A percentile compares a stretch with the other conserved stretches of the same genome.
These are phyloP conservation scores for Apophysomyces ossiformis DNA, from an alignment of 371 early-diverging fungal species.

Conservation along the genomic window DNA sequence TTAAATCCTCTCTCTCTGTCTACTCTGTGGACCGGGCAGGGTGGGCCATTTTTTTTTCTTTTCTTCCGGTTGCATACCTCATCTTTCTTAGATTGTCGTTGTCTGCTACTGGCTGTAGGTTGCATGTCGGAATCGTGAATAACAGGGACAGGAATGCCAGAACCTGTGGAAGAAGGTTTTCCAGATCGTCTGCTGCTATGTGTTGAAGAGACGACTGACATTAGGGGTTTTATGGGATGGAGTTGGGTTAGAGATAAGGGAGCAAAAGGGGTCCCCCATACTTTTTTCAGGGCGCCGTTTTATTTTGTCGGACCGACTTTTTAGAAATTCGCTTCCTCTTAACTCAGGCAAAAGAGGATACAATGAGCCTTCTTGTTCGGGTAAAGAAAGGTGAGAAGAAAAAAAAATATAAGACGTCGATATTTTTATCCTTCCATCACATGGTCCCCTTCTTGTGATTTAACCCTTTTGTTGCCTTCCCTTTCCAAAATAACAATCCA, in stretches of 20 bases:
- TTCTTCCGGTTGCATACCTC: constrained; percentile 29
- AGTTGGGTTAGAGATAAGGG: constrained; percentile 2
- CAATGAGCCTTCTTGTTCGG: no score
- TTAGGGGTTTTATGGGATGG: constrained; percentile 7
- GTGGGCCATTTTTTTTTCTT: background rate
- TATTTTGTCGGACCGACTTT: constrained; percentile 8
- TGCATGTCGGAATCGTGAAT: constrained; percentile 27
- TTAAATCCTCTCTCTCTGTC: background rate
- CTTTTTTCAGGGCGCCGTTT: constrained; percentile 7
- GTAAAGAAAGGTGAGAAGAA: background rate
- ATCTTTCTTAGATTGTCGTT: constrained; percentile 49
- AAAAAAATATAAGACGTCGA: constrained; percentile 1
- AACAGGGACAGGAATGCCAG: constrained; percentile 1
- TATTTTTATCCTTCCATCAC: constrained; percentile 9
- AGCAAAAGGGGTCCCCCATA: constrained; percentile 4
- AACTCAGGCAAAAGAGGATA: no score
- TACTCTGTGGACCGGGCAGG: no score
- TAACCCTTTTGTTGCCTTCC: background rate
- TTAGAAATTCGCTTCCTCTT: background rate
- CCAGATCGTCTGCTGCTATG: constrained; percentile 22
- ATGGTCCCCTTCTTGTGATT: constrained; percentile 7
- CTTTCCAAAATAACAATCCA: no score
- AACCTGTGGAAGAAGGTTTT: constrained; percentile 3
- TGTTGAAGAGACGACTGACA: constrained; percentile 34
- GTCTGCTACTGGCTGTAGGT: constrained; percentile 38